Evolutionary conservation across 2,329 filamentous ascomycete genomes (phyloP).

Genomic region (Verticillium klebahnii): DNA sequence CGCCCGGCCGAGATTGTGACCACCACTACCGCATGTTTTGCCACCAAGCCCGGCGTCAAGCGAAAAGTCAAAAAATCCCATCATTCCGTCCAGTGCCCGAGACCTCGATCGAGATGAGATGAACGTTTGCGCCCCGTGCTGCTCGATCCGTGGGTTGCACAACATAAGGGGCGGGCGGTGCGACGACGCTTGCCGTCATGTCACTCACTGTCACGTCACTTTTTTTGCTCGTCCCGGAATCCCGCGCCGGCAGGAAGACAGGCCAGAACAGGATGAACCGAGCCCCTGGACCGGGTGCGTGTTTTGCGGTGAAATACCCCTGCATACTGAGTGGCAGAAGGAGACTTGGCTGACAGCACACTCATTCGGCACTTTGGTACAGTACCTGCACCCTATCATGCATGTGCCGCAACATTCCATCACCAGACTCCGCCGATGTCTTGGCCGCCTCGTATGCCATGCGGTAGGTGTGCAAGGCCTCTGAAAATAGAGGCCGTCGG

Average conservation of each 20-base stretch:
- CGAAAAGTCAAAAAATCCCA: neutral
- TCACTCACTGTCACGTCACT: neutral
- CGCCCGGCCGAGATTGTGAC: neutral
- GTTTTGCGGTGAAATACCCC: neutral
- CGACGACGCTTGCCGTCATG: neutral
- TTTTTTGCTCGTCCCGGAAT: neutral
- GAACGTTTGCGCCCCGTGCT: neutral
- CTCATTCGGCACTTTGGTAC: neutral
- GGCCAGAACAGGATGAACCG: neutral
- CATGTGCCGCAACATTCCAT: neutral
- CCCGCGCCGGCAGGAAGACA: neutral
- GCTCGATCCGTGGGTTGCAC: neutral
- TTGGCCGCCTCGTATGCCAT: constrained; percentile 31
- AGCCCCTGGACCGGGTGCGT: neutral
- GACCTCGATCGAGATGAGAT: neutral
- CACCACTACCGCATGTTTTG: neutral
- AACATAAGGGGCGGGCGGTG: too few relatives aligned
- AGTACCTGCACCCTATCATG: neutral
- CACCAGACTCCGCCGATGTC: neutral
- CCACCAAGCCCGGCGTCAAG: neutral
- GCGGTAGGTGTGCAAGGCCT: constrained; percentile 29
- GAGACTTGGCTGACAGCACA: neutral
- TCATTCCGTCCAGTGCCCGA: neutral
- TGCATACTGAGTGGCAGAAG: neutral
- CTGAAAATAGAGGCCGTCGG: constrained; percentile 27